These are phyloP conservation scores for Santalum album DNA, from an alignment of 164 flowering plant species.

Conservation along the genomic window DNA sequence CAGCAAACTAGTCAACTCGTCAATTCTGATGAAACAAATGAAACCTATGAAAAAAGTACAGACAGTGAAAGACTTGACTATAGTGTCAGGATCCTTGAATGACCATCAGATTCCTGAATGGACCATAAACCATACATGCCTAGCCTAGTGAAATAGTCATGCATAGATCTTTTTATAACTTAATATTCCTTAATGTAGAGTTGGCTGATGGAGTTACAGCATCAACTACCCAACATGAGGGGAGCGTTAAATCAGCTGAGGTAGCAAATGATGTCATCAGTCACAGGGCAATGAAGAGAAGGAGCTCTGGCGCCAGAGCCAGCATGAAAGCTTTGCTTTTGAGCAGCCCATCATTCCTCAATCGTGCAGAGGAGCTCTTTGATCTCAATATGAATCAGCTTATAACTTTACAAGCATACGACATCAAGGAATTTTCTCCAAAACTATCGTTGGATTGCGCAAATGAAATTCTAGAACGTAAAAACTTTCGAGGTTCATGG, in stretches of 20 bases:
- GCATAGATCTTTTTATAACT: not conserved
- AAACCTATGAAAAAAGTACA: too few relatives aligned
- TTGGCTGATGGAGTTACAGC: conserved; percentile 7
- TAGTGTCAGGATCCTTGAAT: too few relatives aligned
- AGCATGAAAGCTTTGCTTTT: conserved; percentile 28
- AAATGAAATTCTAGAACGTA: conserved; percentile 41
- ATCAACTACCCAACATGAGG: conserved; percentile 10
- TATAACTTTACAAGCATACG: conserved; percentile 5
- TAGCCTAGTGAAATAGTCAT: too few relatives aligned
- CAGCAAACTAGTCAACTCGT: too few relatives aligned
- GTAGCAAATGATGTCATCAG: conserved; percentile 12
- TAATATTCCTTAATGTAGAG: conserved; percentile 21
- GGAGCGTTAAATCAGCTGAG: conserved; percentile 10
- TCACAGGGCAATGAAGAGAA: conserved; percentile 2
- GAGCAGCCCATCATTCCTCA: conserved; percentile 42
- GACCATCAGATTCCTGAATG: too few relatives aligned
- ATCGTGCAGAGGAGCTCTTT: conserved; percentile 42
- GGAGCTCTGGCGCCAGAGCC: conserved; percentile 6
- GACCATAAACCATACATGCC: too few relatives aligned
- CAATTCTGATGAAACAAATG: too few relatives aligned
- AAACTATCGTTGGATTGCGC: conserved; percentile 49
- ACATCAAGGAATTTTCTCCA: conserved; percentile 8
- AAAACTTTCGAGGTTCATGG: conserved; percentile 19
- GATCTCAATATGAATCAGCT: conserved; percentile 18
- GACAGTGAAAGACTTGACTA: too few relatives aligned